Conservation (phyloP, 495 filamentous ascomycete genomes). For the Penicillium maclennaniae region DNA sequence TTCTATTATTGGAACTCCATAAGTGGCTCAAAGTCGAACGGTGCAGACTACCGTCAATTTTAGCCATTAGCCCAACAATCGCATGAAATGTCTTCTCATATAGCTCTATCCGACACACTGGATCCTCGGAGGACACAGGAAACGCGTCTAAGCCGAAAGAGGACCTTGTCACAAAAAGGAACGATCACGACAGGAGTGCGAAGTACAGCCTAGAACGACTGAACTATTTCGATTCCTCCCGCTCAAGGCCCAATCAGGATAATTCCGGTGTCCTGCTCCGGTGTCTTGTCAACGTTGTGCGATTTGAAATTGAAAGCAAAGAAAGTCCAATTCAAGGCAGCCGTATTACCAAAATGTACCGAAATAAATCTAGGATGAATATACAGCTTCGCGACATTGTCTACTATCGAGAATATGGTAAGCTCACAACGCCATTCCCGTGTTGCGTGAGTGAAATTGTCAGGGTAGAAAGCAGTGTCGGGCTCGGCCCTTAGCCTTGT, state of each 20-base stretch:
- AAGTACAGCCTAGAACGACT: neutral
- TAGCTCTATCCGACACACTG: neutral
- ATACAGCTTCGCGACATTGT: neutral
- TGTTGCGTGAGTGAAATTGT: slow-evolving; percentile 5
- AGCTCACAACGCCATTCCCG: slow-evolving; percentile 1
- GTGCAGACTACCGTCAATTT: neutral
- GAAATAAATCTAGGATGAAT: neutral
- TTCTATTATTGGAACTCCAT: no score
- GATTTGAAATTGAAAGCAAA: neutral
- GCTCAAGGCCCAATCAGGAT: neutral
- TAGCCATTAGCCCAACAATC: neutral
- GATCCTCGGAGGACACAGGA: neutral
- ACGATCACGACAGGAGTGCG: neutral
- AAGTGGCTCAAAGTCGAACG: no score
- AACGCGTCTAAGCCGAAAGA: neutral
- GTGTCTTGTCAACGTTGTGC: neutral
- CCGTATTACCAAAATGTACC: neutral
- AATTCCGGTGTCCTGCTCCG: neutral
- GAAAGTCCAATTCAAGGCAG: neutral
- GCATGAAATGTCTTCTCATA: neutral
- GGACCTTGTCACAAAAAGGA: neutral
- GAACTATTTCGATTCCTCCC: neutral
- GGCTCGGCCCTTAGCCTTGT: slow-evolving; percentile 16
- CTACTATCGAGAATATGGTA: neutral
- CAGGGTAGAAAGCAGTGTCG: slow-evolving; percentile 11